phyloP scores from a whole-genome alignment of 2,329 filamentous ascomycete genomes.

The Zymoseptoria brevis region DNA sequence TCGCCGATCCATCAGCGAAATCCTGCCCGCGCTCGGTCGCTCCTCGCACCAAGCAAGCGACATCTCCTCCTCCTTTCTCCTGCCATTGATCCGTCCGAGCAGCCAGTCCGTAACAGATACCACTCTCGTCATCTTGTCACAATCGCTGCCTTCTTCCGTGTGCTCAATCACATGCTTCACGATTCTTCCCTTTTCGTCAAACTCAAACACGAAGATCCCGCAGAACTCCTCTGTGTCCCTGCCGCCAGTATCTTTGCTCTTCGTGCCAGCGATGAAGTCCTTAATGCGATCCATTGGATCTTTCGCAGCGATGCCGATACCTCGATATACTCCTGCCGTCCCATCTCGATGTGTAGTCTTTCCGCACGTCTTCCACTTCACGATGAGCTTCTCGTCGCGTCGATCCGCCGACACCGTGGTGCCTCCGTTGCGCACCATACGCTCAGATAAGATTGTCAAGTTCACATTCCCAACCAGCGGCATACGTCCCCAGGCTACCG shows the following conservation, averaged over 20 bases:
- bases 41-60: slow-evolving; percentile 37
- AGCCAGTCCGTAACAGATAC: slow-evolving; percentile 94
- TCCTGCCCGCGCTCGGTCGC: slow-evolving; percentile 9
- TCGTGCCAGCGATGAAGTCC: slow-evolving; percentile 47
- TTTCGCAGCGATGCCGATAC: slow-evolving; percentile 24
- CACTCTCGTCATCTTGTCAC: slow-evolving; percentile 76
- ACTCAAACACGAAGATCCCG: slow-evolving; percentile 91
- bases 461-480: slow-evolving; percentile 85
- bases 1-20: slow-evolving; percentile 15
- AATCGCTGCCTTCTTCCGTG: slow-evolving; percentile 72
- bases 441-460: slow-evolving; percentile 79
- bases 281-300: slow-evolving; percentile 49
- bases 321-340: slow-evolving; percentile 40
- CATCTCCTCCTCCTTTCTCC: slow-evolving; percentile 35
- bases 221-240: slow-evolving; percentile 60
- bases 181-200: slow-evolving; percentile 78
- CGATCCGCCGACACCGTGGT: slow-evolving; percentile 30
- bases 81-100: slow-evolving; percentile 63
- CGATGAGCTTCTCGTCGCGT: slow-evolving; percentile 71
- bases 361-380: slow-evolving; percentile 73
- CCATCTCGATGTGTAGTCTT: slow-evolving; percentile 40
- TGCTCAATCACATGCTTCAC: slow-evolving; percentile 89
- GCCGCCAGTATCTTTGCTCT: slow-evolving; percentile 38
- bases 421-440: slow-evolving; percentile 60
- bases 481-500: slow-evolving; percentile 88